Conservation (phyloP, 768 basidiomycete species). For the Boletus subparvulus region DNA sequence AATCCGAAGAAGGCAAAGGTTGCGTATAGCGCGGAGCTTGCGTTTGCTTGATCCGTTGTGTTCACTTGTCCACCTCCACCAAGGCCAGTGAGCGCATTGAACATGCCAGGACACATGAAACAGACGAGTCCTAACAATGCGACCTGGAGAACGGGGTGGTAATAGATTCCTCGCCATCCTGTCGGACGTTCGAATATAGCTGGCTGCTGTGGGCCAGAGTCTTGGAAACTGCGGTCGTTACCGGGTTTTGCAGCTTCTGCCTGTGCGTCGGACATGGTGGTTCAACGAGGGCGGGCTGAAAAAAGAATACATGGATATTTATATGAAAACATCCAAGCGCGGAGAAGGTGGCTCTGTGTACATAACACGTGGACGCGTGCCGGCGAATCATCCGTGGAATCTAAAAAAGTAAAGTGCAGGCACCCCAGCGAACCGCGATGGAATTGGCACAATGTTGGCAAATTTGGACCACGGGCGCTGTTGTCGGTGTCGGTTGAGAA, state of each 20-base stretch:
- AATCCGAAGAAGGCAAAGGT: conserved; percentile 62
- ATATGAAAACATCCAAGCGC: not conserved
- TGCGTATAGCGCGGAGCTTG: conserved; percentile 65
- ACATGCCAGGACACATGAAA: conserved; percentile 66
- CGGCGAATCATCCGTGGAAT: not conserved
- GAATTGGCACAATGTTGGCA: no score
- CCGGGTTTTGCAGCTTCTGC: conserved; percentile 20
- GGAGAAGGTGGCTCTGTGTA: not conserved
- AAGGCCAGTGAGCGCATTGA: conserved; percentile 77
- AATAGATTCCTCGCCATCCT: conserved; percentile 55
- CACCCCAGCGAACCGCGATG: not conserved
- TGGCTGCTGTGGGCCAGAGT: conserved; percentile 17
- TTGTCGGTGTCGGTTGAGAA: not conserved
- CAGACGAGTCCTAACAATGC: conserved; percentile 61
- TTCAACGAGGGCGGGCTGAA: not conserved
- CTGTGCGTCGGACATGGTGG: conserved; percentile 22
- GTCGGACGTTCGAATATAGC: conserved; percentile 46
- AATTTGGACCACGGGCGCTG: not conserved
- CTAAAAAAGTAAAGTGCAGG: not conserved
- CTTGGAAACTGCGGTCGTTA: conserved; percentile 15
- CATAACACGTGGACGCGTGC: not conserved
- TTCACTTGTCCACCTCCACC: conserved; percentile 80
- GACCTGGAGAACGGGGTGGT: conserved; percentile 46
- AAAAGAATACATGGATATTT: not conserved
- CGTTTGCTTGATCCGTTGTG: conserved; percentile 60